Conservation (phyloP, 2,329 filamentous ascomycete genomes). For the Trichoderma sp. region DNA sequence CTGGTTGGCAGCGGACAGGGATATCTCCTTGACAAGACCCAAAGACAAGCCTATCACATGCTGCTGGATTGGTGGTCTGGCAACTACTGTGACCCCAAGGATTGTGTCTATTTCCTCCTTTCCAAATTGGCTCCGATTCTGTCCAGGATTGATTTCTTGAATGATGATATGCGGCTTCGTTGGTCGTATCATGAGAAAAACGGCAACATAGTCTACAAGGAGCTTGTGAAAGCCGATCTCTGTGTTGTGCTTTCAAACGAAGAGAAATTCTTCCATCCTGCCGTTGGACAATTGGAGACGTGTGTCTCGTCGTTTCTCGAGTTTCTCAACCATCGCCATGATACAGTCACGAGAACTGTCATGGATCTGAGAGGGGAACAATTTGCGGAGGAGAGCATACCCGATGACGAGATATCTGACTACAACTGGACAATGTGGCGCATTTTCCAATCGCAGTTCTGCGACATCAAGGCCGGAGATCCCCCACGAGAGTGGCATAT, state of each 20-base stretch:
- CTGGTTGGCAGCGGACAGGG: not conserved
- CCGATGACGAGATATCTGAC: not conserved
- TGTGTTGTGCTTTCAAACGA: not conserved
- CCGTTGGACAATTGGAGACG: not conserved
- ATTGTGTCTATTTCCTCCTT: not conserved
- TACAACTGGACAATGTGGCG: not conserved
- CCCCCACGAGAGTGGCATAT: not conserved
- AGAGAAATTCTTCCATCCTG: not conserved
- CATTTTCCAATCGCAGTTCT: not conserved
- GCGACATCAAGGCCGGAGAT: not conserved
- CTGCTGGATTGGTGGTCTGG: not conserved
- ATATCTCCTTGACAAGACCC: not conserved
- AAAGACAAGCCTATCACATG: not conserved
- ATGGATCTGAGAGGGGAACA: not conserved
- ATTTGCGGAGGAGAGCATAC: not conserved
- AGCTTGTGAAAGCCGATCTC: not conserved
- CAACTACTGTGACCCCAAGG: not conserved
- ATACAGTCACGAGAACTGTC: not conserved
- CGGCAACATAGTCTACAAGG: not conserved
- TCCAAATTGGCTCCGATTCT: not conserved
- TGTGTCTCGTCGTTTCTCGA: not conserved
- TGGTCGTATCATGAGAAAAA: not conserved
- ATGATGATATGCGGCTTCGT: not conserved
- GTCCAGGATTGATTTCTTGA: not conserved
- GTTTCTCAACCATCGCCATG: not conserved